These are phyloP conservation scores for Leishmania major DNA, from an alignment of 208 protist species.

Conservation along the genomic window DNA sequence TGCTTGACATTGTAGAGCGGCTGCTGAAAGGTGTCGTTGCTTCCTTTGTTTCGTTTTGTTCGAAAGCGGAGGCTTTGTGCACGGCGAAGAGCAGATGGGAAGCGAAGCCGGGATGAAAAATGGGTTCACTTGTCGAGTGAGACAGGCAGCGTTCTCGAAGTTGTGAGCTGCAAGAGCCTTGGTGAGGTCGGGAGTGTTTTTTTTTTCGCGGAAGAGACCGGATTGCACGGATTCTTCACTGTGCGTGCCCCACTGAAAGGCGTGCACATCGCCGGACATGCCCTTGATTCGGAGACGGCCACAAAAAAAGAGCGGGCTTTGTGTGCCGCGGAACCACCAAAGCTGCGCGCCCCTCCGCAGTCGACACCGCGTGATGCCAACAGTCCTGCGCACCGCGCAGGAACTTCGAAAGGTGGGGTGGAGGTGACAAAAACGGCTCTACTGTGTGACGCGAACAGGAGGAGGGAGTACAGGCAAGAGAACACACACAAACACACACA, in stretches of 20 bases:
- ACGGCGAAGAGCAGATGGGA: background rate
- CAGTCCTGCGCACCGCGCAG: background rate
- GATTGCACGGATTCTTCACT: background rate
- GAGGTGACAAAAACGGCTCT: background rate
- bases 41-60: conserved; percentile 1
- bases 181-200: background rate
- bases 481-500: background rate
- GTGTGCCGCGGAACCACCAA: background rate
- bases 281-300: background rate
- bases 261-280: too few relatives aligned
- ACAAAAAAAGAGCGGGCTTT: background rate
- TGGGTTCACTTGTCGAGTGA: background rate
- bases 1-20: background rate
- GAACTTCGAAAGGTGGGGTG: background rate
- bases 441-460: background rate
- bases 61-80: background rate
- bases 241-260: background rate
- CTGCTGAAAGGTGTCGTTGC: background rate
- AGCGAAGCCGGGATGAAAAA: background rate
- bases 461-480: background rate
- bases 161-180: background rate
- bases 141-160: background rate
- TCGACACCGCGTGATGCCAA: background rate
- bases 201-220: background rate
- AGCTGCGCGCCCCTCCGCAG: background rate